Percentiles rank a stretch among this genome's conserved stretches.
Conservation (phyloP, 1,284 basidiomycete genomes). For the Microbotryum intermedium region DNA sequence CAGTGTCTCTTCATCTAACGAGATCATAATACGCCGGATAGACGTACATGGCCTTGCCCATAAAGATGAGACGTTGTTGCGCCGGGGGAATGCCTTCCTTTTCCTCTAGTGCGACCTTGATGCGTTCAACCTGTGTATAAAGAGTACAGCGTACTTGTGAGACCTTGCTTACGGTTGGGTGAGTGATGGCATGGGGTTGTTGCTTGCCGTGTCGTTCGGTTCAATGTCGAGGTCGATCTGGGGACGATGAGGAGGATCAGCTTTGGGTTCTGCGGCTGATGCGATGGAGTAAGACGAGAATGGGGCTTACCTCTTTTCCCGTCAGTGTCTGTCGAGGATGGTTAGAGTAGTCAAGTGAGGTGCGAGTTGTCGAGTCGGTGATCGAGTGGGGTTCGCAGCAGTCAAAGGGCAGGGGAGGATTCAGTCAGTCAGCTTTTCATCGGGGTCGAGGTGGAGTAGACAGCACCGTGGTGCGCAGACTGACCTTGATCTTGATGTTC, state of each 20-base stretch:
- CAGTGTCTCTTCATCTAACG: background rate
- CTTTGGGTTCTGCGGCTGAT: background rate
- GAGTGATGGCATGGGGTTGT: background rate
- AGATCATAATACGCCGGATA: background rate
- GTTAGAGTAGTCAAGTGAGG: constrained; percentile 18
- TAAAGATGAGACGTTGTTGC: constrained; percentile 91
- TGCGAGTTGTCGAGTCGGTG: too few species aligned
- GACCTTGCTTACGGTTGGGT: background rate
- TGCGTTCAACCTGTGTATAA: constrained; percentile 64
- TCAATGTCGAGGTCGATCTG: constrained; percentile 97
- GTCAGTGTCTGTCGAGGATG: constrained; percentile 62
- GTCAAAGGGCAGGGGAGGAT: too few species aligned
- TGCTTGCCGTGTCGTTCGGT: constrained; percentile 69
- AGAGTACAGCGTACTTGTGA: too few species aligned
- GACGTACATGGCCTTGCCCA: constrained; percentile 88
- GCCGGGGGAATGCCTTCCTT: constrained; percentile 96
- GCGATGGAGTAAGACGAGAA: constrained; percentile 2
- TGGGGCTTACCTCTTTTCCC: constrained; percentile 67
- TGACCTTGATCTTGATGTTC: constrained; percentile 75
- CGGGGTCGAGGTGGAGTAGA: too few species aligned
- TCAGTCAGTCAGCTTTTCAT: constrained; percentile 6
- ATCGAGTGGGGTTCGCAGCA: too few species aligned
- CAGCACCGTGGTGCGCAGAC: too few species aligned
- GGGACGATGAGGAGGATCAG: background rate
- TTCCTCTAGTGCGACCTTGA: constrained; percentile 98